These are phyloP conservation scores for Zasmidium citrigriseum DNA, from an alignment of 2,329 filamentous ascomycete genomes.

Conservation along the genomic window DNA sequence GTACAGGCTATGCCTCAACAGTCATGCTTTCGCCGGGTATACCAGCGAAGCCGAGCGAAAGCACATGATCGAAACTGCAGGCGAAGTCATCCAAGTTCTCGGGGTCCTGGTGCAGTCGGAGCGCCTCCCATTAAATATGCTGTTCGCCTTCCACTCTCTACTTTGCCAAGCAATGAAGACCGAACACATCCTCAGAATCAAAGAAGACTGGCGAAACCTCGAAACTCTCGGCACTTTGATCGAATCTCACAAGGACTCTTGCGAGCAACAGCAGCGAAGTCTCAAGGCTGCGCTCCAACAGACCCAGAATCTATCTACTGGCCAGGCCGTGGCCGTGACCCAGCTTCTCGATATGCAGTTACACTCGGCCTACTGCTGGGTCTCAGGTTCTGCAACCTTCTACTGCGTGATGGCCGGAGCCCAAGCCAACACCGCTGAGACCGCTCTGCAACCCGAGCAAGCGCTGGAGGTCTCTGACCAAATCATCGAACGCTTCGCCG, in stretches of 20 bases:
- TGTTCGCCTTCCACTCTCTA: neutral
- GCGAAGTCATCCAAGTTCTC: neutral
- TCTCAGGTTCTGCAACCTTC: constrained; percentile 16
- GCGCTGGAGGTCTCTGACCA: constrained; percentile 7
- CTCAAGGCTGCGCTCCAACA: neutral
- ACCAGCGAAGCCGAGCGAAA: neutral
- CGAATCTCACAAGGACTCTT: neutral
- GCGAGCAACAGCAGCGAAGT: neutral
- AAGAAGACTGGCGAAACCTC: constrained; percentile 1
- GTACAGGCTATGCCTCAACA: constrained; percentile 8
- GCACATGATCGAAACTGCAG: neutral
- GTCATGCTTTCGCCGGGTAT: neutral
- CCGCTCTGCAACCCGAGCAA: neutral
- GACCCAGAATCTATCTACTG: neutral
- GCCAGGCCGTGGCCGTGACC: constrained; percentile 10
- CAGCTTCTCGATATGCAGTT: constrained; percentile 13
- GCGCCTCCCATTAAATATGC: neutral
- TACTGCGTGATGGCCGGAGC: constrained; percentile 16
- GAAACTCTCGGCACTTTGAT: neutral
- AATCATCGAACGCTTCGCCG: constrained; percentile 12
- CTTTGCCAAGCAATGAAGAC: neutral
- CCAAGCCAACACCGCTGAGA: neutral
- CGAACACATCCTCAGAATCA: neutral
- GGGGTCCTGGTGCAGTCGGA: neutral
- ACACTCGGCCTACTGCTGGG: constrained; percentile 10